Evolutionary conservation across 2,329 filamentous ascomycete species (phyloP).

Genomic region (Penicillium capsulatum): DNA sequence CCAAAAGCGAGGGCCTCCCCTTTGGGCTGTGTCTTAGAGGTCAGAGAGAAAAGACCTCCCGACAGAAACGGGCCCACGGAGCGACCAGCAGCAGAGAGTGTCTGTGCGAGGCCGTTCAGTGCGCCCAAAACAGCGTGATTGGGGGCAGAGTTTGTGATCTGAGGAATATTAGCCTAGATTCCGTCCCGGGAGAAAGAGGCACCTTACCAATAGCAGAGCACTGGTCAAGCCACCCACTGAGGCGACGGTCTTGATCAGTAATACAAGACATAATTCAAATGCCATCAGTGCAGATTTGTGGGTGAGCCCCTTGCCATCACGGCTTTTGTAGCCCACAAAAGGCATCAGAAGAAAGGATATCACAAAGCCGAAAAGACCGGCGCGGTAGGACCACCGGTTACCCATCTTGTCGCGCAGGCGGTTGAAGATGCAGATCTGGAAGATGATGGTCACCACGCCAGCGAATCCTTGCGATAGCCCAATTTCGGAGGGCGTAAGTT

Average conservation of each 20-base stretch:
- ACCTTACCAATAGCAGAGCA: conserved; percentile 74
- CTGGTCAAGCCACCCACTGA: conserved; percentile 86
- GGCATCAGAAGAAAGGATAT: conserved; percentile 83
- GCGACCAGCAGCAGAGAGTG: conserved; percentile 82
- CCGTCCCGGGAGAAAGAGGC: not conserved
- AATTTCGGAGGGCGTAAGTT: conserved; percentile 71
- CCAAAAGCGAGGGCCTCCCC: conserved; percentile 85
- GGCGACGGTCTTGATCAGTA: conserved; percentile 86
- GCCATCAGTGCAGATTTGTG: conserved; percentile 69
- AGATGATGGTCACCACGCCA: conserved; percentile 78
- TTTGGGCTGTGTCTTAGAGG: conserved; percentile 67
- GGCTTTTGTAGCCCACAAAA: conserved; percentile 74
- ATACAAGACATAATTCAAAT: conserved; percentile 69
- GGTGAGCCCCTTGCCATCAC: conserved; percentile 55
- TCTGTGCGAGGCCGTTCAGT: conserved; percentile 90
- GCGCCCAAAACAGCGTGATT: conserved; percentile 81
- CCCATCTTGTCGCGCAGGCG: conserved; percentile 72
- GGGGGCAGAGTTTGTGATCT: conserved; percentile 92
- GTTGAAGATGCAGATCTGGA: conserved; percentile 83
- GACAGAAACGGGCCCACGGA: conserved; percentile 85
- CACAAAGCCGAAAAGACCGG: conserved; percentile 73
- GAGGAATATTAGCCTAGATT: conserved; percentile 1
- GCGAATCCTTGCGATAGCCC: conserved; percentile 81
- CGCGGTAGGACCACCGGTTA: conserved; percentile 78
- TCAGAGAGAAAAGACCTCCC: conserved; percentile 77